Base-by-base conservation (phyloP, 495 filamentous ascomycete genomes). In the Penicillium fimorum region DNA sequence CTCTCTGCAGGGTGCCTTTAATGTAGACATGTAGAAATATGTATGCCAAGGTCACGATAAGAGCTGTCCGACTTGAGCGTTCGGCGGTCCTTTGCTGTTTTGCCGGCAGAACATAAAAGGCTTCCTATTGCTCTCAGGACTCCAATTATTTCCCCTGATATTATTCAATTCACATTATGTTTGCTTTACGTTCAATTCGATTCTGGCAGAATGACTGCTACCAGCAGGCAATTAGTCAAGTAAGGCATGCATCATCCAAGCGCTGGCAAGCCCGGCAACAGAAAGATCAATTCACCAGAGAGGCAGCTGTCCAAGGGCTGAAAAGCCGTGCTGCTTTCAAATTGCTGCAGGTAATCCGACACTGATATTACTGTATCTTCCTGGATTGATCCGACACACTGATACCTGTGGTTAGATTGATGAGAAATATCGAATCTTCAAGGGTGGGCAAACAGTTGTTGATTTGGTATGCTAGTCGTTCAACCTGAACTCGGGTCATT, bases 301-400 rank as follows among this genome's bases (percentile, higher is more conserved):
- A 85, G 49, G 92, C 94, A 10, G 84, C 82, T 61, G 82, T 91
- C 4, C 80, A 87, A 57, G 86, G 84, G 1, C 73, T 96, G 33
- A 96, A 92, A 71, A 92, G 89, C 58, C 86, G 94, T 60, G 95
- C 94, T 54, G 94, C 90, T 8, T 96, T 92, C 69, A 98, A 98
- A 71, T 80, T 98, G 27, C 68, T 96, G 27, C 87, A 93, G 77
- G 88, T 89, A 37, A 35, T 33, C 62, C 32, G 11, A 2, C 24
- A 44, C n/a, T 17, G 10, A 2, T 20, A 9, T 25, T 30, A 29
- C 24, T 7, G 13, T 29, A 11, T 53, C 17, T 15, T 29, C 25
- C 13, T 47, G 47, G 20, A 56, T 46, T 13, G 5, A 8, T 9
- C 33, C 50, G 47, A 60, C 22, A 58, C 24, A 18, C 10, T 20